Conservation (phyloP, 352 stramenopile genomes). For the Aphanomyces stellatus region DNA sequence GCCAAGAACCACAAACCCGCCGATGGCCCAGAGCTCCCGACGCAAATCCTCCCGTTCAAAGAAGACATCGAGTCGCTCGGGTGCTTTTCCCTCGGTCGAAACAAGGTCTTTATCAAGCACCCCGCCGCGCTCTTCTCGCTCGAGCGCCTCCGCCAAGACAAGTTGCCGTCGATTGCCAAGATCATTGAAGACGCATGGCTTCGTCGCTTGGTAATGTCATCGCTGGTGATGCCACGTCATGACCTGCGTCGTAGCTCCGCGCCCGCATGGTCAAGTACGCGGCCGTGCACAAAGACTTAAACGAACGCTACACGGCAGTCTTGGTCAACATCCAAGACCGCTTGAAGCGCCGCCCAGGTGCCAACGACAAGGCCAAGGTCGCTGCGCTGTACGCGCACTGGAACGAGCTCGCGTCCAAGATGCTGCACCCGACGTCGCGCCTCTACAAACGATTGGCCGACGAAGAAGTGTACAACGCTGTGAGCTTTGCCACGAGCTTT, state of each 20-base stretch:
- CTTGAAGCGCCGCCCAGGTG: slow-evolving; percentile 44
- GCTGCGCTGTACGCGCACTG: slow-evolving; percentile 50
- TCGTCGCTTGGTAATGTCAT: slow-evolving; percentile 46
- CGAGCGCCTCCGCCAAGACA: slow-evolving; percentile 67
- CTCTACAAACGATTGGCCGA: slow-evolving; percentile 35
- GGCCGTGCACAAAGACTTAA: slow-evolving; percentile 44
- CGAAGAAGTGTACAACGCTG: slow-evolving; percentile 52
- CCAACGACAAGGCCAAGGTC: slow-evolving; percentile 46
- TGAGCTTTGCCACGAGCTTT: slow-evolving; percentile 72
- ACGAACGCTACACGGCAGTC: slow-evolving; percentile 38
- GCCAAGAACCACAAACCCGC: not conserved
- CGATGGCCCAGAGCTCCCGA: not conserved
- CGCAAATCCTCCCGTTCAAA: slow-evolving; percentile 51
- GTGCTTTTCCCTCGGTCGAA: slow-evolving; percentile 75
- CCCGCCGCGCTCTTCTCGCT: slow-evolving; percentile 82
- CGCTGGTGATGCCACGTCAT: not conserved
- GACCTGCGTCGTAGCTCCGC: slow-evolving; percentile 35
- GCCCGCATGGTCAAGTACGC: slow-evolving; percentile 49
- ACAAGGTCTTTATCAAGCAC: slow-evolving; percentile 87
- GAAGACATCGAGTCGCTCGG: slow-evolving; percentile 65
- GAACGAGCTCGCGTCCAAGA: slow-evolving; percentile 40
- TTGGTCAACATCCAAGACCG: slow-evolving; percentile 49
- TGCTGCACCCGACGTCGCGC: slow-evolving; percentile 44
- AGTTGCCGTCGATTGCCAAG: slow-evolving; percentile 67
- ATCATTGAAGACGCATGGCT: slow-evolving; percentile 81